Base-by-base conservation (phyloP, 2,329 filamentous ascomycete species). In the Raffaelea deltoideospora region DNA sequence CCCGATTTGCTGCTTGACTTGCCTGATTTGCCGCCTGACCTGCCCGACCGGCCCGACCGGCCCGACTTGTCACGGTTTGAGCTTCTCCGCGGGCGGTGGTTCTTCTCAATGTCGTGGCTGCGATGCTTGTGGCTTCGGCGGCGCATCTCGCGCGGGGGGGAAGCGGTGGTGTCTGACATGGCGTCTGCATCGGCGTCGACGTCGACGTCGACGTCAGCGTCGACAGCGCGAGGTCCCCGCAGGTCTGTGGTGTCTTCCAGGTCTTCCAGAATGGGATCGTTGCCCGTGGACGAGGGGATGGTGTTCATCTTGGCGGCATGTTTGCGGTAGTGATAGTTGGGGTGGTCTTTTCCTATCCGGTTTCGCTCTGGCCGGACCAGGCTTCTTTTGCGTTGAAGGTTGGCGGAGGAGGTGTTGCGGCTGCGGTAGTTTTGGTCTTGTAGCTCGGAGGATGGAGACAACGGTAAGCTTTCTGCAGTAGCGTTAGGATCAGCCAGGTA, bases 261-360 rank as follows among this genome's bases (percentile, higher is more conserved):
- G 41, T 85, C 79, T 56, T 95, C 88, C 37, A 82, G 59, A 36
- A 93, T 74, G 3, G 87, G 85, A 49, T 96, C 87, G 48, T 93
- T 82, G 42, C 90, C 90, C 0, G 90, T 96, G 7, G 84, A 81
- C 1, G 90, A 96, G 1, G 92, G 90, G 45, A 85, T 67, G 5
- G 86, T 80, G 38, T 79, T 70, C 86, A 98, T 95, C 45, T 88
- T 82, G 49, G 86, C 82, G 10, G 92, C 86, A 71, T 94, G 87
- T 55, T 93, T 82, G 47, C 85, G 77, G 58, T 98, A 98, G 59
- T 95, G 73, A 53, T 95, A 98, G 56, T 96, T 92, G 13, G 87
- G 86, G 54, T 96, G 86, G 48, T 87, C 81, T 45, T 70, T 76
- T 48, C 87, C 81, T 47, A 93, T 84, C 47, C 81, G 75, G 50